A percentile compares a stretch with the other conserved stretches of the same genome.
These are phyloP conservation scores for Hortiboletus flavorubellus DNA, from an alignment of 768 basidiomycete genomes.

Conservation along the genomic window DNA sequence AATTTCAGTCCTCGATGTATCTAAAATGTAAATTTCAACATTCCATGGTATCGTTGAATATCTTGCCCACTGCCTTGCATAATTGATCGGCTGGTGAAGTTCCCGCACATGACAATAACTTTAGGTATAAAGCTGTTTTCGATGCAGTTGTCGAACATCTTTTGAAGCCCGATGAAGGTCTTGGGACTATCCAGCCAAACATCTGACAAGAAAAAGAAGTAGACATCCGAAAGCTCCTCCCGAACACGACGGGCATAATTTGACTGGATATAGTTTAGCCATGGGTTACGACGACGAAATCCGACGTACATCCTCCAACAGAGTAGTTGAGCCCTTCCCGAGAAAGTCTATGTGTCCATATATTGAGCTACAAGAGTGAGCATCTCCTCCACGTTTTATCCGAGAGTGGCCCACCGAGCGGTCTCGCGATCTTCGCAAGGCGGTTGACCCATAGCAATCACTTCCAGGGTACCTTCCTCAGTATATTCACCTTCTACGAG, in stretches of 20 bases:
- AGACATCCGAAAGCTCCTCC: conserved; percentile 68
- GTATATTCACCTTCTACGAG: conserved; percentile 97
- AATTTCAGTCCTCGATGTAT: neutral
- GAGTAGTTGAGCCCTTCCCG: conserved; percentile 88
- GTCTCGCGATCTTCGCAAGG: conserved; percentile 89
- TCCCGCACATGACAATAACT: conserved; percentile 90
- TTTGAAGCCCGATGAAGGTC: conserved; percentile 73
- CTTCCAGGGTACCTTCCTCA: conserved; percentile 81
- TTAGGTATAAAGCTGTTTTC: conserved; percentile 86
- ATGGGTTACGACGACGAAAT: neutral
- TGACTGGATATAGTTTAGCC: conserved; percentile 39
- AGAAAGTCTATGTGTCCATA: conserved; percentile 97
- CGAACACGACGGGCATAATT: conserved; percentile 60
- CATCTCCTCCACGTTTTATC: neutral
- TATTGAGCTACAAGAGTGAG: conserved; percentile 59
- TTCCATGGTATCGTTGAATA: conserved; percentile 84
- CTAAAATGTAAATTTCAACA: neutral
- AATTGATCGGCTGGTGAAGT: conserved; percentile 85
- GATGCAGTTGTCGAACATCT: conserved; percentile 87
- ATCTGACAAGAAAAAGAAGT: conserved; percentile 94
- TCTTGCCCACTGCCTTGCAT: conserved; percentile 74
- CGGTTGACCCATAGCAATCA: conserved; percentile 95
- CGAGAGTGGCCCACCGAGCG: conserved; percentile 55
- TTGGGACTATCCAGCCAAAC: conserved; percentile 91
- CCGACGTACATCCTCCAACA: conserved; percentile 79